Conservation (phyloP, 2,329 filamentous ascomycete genomes). For the Diaporthe aspalathi region DNA sequence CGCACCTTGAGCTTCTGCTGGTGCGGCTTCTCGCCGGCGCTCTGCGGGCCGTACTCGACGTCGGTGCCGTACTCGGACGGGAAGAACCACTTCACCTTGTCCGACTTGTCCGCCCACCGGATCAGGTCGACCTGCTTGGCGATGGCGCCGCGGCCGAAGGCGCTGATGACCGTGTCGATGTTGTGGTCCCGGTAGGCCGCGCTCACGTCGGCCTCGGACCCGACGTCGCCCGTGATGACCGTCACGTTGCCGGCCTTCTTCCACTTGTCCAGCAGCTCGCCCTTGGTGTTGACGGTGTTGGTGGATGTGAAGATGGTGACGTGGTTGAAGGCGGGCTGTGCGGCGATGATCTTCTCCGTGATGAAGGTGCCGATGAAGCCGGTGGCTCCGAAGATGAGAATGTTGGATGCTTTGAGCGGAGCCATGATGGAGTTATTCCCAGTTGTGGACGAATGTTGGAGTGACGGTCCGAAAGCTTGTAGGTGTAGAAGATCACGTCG, state of each 20-base stretch:
- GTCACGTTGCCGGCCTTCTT: slow-evolving; percentile 61
- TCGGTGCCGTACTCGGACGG: slow-evolving; percentile 77
- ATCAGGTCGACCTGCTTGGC: slow-evolving; percentile 72
- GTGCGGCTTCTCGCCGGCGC: slow-evolving; percentile 72
- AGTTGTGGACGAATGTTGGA: too few species aligned
- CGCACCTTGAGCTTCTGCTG: slow-evolving; percentile 78
- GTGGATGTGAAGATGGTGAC: slow-evolving; percentile 58
- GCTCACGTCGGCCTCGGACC: slow-evolving; percentile 61
- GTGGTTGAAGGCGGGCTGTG: slow-evolving; percentile 49
- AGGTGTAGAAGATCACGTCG: not conserved
- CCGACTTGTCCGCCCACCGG: slow-evolving; percentile 64
- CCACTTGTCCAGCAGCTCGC: slow-evolving; percentile 54
- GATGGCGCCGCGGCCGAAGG: slow-evolving; percentile 72
- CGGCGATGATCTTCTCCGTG: slow-evolving; percentile 50
- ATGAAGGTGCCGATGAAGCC: slow-evolving; percentile 57
- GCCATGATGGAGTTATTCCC: slow-evolving; percentile 29
- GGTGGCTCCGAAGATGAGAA: slow-evolving; percentile 54
- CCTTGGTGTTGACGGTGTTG: slow-evolving; percentile 62
- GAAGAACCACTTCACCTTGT: slow-evolving; percentile 71
- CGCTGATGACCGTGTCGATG: slow-evolving; percentile 74
- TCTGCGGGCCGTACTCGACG: slow-evolving; percentile 69
- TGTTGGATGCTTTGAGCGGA: slow-evolving; percentile 43
- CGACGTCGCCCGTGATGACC: slow-evolving; percentile 67
- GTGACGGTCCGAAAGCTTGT: not conserved
- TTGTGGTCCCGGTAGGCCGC: slow-evolving; percentile 65